phyloP scores from a whole-genome alignment of 2,329 filamentous ascomycete species.

The Setomelanomma holmii region DNA sequence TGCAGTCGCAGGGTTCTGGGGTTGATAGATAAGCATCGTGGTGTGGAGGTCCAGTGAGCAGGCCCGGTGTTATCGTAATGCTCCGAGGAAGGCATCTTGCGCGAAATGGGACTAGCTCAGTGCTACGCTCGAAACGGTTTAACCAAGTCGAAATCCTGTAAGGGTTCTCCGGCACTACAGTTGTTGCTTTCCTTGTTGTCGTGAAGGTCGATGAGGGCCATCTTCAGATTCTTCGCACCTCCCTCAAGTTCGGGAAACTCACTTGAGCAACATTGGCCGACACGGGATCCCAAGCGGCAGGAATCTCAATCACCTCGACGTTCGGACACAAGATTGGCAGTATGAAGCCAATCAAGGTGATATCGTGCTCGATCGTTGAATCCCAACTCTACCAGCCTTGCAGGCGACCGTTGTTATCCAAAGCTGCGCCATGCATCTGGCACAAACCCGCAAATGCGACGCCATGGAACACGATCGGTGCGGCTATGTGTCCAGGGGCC shows the following conservation, averaged over 20 bases:
- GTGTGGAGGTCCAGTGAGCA: constrained; percentile 17
- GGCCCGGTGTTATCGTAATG: constrained; percentile 21
- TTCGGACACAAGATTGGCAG: background rate
- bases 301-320: background rate
- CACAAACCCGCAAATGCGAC: background rate
- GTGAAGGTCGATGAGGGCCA: background rate
- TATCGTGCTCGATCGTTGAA: background rate
- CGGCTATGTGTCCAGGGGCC: background rate
- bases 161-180: background rate
- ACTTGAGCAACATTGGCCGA: background rate
- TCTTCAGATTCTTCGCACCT: background rate
- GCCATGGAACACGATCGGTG: no score
- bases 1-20: background rate
- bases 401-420: background rate
- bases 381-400: background rate
- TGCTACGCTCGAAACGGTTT: background rate
- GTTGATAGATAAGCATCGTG: constrained; percentile 1
- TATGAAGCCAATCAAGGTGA: background rate
- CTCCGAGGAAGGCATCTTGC: constrained; percentile 6
- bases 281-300: background rate
- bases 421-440: background rate
- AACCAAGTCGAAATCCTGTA: background rate
- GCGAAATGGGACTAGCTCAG: constrained; percentile 4
- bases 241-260: background rate
- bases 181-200: background rate